Conservation (phyloP, 371 early-diverging fungal genomes). For the Ecytonucleospora hepatopenaei region DNA sequence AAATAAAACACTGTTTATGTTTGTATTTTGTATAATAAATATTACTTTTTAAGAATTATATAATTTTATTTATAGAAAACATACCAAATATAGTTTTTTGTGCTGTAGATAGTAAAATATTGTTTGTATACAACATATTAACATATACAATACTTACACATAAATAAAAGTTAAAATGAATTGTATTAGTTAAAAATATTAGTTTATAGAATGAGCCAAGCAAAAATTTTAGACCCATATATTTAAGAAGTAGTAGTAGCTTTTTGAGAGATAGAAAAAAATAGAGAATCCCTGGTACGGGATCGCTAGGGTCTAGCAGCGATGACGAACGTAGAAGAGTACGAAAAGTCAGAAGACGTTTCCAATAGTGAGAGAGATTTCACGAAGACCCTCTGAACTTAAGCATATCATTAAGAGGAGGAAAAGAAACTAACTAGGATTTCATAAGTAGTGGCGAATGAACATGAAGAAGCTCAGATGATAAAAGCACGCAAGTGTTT, state of each 20-base stretch:
- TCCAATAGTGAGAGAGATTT: constrained; percentile 10
- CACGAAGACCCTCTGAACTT: constrained; percentile 61
- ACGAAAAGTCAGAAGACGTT: constrained; percentile 3
- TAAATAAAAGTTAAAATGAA: constrained; percentile 2
- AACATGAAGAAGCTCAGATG: constrained; percentile 61
- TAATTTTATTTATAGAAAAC: too few relatives aligned
- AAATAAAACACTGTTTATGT: not conserved
- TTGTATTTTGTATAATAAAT: not conserved
- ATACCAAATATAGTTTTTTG: too few relatives aligned
- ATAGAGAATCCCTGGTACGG: constrained; percentile 1
- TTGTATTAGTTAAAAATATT: not conserved
- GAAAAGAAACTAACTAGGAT: constrained; percentile 65
- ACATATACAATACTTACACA: constrained; percentile 2
- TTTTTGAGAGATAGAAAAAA: not conserved
- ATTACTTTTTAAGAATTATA: not conserved
- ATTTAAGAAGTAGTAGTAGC: not conserved
- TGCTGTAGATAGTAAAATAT: too few relatives aligned
- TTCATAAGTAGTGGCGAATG: constrained; percentile 61
- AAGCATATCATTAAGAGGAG: constrained; percentile 65
- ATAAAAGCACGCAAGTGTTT: constrained; percentile 56
- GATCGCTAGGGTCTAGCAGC: constrained; percentile 17
- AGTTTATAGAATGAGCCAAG: not conserved
- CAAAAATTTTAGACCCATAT: not conserved
- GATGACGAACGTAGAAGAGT: constrained; percentile 16
- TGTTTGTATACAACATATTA: too few relatives aligned